These are phyloP conservation scores for Apiospora malaysiana DNA, from an alignment of 2,329 filamentous ascomycete species.

Conservation along the genomic window DNA sequence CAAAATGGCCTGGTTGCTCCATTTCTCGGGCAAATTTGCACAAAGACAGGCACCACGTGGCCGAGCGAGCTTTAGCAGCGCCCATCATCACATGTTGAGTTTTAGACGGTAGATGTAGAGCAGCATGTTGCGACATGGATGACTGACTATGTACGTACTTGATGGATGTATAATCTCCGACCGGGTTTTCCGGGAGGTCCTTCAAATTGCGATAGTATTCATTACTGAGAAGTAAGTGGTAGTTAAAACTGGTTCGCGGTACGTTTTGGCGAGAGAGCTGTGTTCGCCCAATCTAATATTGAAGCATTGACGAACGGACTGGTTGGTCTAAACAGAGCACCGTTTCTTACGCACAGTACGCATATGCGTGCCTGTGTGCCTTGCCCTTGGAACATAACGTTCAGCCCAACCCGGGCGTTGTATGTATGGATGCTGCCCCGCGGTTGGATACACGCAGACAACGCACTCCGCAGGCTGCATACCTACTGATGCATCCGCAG, in stretches of 20 bases:
- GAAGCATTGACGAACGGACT: background rate
- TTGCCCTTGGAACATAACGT: background rate
- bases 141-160: background rate
- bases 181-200: background rate
- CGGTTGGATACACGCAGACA: background rate
- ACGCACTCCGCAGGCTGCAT: background rate
- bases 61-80: background rate
- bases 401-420: background rate
- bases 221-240: background rate
- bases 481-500: background rate
- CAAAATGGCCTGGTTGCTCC: background rate
- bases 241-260: background rate
- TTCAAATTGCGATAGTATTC: background rate
- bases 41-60: slow-evolving; percentile 12
- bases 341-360: background rate
- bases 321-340: background rate
- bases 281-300: background rate
- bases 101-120: background rate
- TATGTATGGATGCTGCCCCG: background rate
- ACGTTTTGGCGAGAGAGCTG: background rate
- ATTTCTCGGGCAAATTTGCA: background rate
- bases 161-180: background rate
- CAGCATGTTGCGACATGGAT: background rate
- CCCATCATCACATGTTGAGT: background rate
- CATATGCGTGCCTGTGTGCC: background rate